A percentile compares a stretch with the other conserved stretches of the same genome.
These are phyloP conservation scores for Orbilia ellipsospora DNA, from an alignment of 2,329 filamentous ascomycete genomes.

Conservation along the genomic window DNA sequence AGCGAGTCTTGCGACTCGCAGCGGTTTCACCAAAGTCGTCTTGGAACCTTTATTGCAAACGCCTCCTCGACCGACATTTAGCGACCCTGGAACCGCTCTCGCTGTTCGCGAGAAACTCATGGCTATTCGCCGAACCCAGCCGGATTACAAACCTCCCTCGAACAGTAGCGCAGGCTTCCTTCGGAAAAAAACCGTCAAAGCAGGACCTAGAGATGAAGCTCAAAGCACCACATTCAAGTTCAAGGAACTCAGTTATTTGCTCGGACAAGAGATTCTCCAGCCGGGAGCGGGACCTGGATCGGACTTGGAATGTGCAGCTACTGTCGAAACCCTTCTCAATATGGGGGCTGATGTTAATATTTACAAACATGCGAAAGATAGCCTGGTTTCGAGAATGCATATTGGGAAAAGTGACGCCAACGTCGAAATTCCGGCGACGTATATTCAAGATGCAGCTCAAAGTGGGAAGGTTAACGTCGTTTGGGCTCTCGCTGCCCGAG, in stretches of 20 bases:
- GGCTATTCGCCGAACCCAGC: constrained; percentile 36
- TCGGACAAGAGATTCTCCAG: constrained; percentile 33
- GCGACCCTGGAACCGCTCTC: constrained; percentile 7
- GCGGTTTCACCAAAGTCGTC: constrained; percentile 28
- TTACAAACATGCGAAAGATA: constrained; percentile 50
- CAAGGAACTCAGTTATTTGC: constrained; percentile 36
- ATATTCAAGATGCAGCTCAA: constrained; percentile 48
- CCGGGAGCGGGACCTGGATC: constrained; percentile 15
- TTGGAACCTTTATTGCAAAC: constrained; percentile 37
- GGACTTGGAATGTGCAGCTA: constrained; percentile 39
- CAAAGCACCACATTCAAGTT: constrained; percentile 39
- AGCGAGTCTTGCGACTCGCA: constrained; percentile 33
- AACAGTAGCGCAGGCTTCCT: constrained; percentile 33
- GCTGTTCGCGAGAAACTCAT: constrained; percentile 46
- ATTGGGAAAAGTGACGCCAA: constrained; percentile 50
- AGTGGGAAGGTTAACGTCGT: constrained; percentile 48
- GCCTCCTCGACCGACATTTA: constrained; percentile 31
- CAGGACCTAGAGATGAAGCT: constrained; percentile 21
- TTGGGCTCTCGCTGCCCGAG: constrained; percentile 39
- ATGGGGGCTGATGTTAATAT: constrained; percentile 51
- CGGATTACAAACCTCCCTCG: constrained; percentile 51
- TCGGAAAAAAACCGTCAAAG: constrained; percentile 41
- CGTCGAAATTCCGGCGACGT: constrained; percentile 37
- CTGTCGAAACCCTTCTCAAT: constrained; percentile 33
- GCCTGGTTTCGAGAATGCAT: constrained; percentile 40